phyloP scores from a whole-genome alignment of 2,329 filamentous ascomycete genomes.

The Ceratocystis eucalypticola region DNA sequence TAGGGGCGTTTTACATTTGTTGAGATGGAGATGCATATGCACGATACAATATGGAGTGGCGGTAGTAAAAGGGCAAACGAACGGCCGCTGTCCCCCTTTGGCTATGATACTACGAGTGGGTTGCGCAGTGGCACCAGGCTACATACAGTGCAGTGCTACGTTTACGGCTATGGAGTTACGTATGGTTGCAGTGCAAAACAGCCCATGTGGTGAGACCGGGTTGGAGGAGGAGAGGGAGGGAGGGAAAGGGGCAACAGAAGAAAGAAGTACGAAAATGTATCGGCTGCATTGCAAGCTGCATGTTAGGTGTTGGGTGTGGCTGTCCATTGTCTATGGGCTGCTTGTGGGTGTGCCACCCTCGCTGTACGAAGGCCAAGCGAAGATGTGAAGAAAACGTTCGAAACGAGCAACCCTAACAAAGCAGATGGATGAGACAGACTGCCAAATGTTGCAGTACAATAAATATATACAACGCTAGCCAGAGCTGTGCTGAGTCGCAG shows the following conservation, averaged over 20 bases:
- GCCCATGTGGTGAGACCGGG: not conserved
- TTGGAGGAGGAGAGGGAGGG: not conserved
- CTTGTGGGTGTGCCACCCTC: too few species aligned
- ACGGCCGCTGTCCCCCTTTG: not conserved
- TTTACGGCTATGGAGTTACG: not conserved
- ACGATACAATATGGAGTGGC: not conserved
- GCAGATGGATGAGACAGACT: not conserved
- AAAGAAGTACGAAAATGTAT: too few species aligned
- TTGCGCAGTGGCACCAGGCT: not conserved
- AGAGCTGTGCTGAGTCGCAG: too few species aligned
- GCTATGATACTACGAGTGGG: too few species aligned
- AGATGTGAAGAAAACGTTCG: too few species aligned
- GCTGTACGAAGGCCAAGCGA: too few species aligned
- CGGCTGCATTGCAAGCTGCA: not conserved
- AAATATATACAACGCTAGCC: too few species aligned
- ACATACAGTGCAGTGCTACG: not conserved
- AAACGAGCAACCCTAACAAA: too few species aligned
- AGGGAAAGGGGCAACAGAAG: not conserved
- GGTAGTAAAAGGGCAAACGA: not conserved
- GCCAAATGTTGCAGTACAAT: not conserved
- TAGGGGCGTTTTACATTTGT: slow-evolving; percentile 1
- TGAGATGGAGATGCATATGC: not conserved
- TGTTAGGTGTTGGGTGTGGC: not conserved
- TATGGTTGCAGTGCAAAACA: not conserved
- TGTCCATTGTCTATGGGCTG: too few species aligned